These are phyloP conservation scores for Ceratocystiopsis sp. DNA, from an alignment of 2,329 filamentous ascomycete genomes.

Conservation along the genomic window DNA sequence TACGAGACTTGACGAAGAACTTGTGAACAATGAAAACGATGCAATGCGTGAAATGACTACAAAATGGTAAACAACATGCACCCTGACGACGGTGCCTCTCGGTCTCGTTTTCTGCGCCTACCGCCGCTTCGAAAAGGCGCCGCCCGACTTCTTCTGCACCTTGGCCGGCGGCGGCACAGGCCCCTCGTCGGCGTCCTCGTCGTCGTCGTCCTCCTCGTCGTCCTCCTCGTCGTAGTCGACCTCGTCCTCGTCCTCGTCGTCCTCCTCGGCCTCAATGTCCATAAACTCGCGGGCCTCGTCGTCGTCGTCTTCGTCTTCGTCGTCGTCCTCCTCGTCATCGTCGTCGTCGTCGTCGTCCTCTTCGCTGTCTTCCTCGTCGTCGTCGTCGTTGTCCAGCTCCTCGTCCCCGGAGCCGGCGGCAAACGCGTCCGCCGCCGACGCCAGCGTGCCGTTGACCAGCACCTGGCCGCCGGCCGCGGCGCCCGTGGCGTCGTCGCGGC, in stretches of 20 bases:
- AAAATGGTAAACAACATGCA: too few relatives aligned
- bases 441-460: slow-evolving; percentile 16
- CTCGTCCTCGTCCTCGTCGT: slow-evolving; percentile 14
- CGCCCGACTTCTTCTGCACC: slow-evolving; percentile 16
- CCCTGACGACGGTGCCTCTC: too few relatives aligned
- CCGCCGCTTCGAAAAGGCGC: slow-evolving; percentile 15
- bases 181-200: slow-evolving; percentile 17
- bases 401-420: slow-evolving; percentile 23
- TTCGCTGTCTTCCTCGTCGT: slow-evolving; percentile 35
- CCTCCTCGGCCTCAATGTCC: slow-evolving; percentile 1
- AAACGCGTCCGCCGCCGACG: too few relatives aligned
- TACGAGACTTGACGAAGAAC: too few relatives aligned
- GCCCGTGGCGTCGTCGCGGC: slow-evolving; percentile 39
- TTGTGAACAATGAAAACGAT: too few relatives aligned
- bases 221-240: slow-evolving; percentile 18
- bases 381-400: slow-evolving; percentile 67
- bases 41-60: too few relatives aligned
- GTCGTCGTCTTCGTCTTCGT: slow-evolving; percentile 75
- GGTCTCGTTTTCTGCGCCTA: slow-evolving; percentile 6
- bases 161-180: slow-evolving; percentile 18
- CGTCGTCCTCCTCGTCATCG: slow-evolving; percentile 48
- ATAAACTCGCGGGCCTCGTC: slow-evolving; percentile 38
- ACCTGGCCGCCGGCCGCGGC: slow-evolving; percentile 15
- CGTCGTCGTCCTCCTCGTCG: slow-evolving; percentile 18
- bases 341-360: slow-evolving; percentile 13